Percentiles rank a stretch among this genome's conserved stretches.
These are phyloP conservation scores for Russula virescens DNA, from an alignment of 768 basidiomycete genomes.

Conservation along the genomic window DNA sequence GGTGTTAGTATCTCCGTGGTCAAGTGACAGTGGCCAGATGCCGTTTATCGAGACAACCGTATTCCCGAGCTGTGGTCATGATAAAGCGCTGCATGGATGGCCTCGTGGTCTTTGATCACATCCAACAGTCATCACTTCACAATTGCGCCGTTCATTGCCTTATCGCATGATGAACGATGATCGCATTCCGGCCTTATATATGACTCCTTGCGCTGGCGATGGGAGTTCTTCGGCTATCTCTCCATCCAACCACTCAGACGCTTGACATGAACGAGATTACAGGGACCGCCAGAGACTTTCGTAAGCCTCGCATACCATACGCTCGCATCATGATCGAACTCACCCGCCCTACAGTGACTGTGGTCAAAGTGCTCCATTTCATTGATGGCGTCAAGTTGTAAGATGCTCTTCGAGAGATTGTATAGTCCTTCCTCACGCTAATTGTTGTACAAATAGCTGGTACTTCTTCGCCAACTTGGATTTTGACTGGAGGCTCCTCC, in stretches of 20 bases:
- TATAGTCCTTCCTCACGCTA: neutral
- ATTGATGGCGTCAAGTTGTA: slow-evolving; percentile 13
- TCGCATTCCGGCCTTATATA: neutral
- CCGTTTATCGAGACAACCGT: too few relatives aligned
- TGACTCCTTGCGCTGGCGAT: neutral
- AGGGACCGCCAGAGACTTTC: neutral
- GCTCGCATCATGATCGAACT: neutral
- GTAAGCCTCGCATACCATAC: neutral
- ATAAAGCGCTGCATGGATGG: too few relatives aligned
- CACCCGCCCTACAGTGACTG: slow-evolving; percentile 5
- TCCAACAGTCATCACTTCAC: too few relatives aligned
- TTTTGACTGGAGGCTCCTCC: slow-evolving; percentile 15
- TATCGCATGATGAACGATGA: too few relatives aligned
- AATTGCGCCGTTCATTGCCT: too few relatives aligned
- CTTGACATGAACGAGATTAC: neutral
- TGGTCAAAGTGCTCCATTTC: slow-evolving; percentile 13
- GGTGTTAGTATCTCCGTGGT: too few relatives aligned
- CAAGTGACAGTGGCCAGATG: too few relatives aligned
- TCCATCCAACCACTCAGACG: neutral
- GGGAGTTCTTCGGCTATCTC: neutral
- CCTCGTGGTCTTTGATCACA: too few relatives aligned
- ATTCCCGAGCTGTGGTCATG: too few relatives aligned
- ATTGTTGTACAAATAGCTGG: neutral
- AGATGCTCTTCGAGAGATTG: neutral
- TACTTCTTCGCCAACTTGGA: slow-evolving; percentile 10